A percentile compares a stretch with the other conserved stretches of the same genome.
Evolutionary conservation across 257 asterid genomes (phyloP).

Genomic region (Solanum pinnatisectum): DNA sequence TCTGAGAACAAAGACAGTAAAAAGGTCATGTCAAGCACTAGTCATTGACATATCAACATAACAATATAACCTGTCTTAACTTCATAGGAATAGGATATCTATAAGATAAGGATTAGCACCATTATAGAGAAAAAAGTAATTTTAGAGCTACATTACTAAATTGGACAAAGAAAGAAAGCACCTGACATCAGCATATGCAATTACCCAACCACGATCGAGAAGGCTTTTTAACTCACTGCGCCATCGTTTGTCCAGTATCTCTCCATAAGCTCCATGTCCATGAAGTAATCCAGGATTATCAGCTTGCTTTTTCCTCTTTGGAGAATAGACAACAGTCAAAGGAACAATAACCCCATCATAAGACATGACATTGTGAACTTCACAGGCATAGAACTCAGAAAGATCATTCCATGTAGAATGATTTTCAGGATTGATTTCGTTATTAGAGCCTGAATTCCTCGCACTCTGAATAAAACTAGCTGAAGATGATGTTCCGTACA

Average conservation of each 20-base stretch:
- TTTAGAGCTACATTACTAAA: background rate
- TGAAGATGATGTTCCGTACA: constrained; percentile 65
- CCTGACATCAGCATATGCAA: constrained; percentile 98
- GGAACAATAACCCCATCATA: constrained; percentile 68
- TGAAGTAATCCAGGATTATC: constrained; percentile 86
- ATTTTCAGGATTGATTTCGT: constrained; percentile 15
- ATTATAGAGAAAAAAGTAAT: background rate
- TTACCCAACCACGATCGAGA: constrained; percentile 98
- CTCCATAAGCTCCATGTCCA: constrained; percentile 96
- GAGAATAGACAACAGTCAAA: constrained; percentile 75
- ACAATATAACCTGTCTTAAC: background rate
- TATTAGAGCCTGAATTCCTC: constrained; percentile 9
- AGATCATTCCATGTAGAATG: constrained; percentile 72
- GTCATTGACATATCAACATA: background rate
- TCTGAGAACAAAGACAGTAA: constrained; percentile 25
- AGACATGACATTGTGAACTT: constrained; percentile 64
- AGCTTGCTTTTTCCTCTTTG: constrained; percentile 40
- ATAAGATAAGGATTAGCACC: background rate
- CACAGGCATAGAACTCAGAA: constrained; percentile 82
- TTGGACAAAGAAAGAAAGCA: constrained; percentile 2
- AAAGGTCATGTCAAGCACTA: background rate
- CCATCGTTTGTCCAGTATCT: constrained; percentile 92
- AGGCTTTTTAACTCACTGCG: constrained; percentile 55
- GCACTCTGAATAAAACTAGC: constrained; percentile 23
- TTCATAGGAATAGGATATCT: background rate